Base-by-base conservation (phyloP, 2,329 filamentous ascomycete species). In the Arthrobotrys sphaeroides region DNA sequence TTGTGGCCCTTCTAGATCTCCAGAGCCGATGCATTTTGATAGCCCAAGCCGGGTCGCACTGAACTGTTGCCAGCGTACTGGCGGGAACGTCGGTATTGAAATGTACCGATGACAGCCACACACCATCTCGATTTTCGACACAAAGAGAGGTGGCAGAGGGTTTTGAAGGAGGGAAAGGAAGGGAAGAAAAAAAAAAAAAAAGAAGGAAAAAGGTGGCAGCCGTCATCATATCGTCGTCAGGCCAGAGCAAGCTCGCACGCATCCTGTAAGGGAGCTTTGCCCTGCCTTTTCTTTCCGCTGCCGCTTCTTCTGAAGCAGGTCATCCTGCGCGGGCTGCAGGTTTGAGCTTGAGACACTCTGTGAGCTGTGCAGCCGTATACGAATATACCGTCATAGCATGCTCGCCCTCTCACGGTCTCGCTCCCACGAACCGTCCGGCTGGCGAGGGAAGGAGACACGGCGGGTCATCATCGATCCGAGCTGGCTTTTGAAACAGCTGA, bases 271-370 rank as follows among this genome's bases (percentile, higher is more conserved):
- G 45, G 69, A 73, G 40, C 60, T 61, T 47, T 45, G 33, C 16
- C 64, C 53, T 59, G 47, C 59, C 67, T 59, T 38, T 57, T 43
- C 67, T 40, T 57, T 72, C 67, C 57, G 67, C 67, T 55, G 53
- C 69, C 51, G 61, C 45, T 59, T 31, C 38, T 59, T 26, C 18
- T 24, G 45, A 74, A 60, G 70, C 70, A 64, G 62, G 70, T 74
- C 70, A 68, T 74, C 70, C 55, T 68, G 69, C 59, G 60, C 59
- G 22, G 18, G 49, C 59, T 31, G 62, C 53, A 24, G 45, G 61
- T 74, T 40, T 67, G 61, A 67, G 49, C 51, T 74, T 68, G 62
- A 74, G 70, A 68, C 70, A 74, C 45, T 38, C 51, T 66, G 26
- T 73, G 69, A 59, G 47, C 59, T 72, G 59, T 65, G 59, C 67